Percentiles rank a stretch among this genome's conserved stretches.
Evolutionary conservation across 768 basidiomycete species (phyloP).

Genomic region (Gloeophyllum trabeum): DNA sequence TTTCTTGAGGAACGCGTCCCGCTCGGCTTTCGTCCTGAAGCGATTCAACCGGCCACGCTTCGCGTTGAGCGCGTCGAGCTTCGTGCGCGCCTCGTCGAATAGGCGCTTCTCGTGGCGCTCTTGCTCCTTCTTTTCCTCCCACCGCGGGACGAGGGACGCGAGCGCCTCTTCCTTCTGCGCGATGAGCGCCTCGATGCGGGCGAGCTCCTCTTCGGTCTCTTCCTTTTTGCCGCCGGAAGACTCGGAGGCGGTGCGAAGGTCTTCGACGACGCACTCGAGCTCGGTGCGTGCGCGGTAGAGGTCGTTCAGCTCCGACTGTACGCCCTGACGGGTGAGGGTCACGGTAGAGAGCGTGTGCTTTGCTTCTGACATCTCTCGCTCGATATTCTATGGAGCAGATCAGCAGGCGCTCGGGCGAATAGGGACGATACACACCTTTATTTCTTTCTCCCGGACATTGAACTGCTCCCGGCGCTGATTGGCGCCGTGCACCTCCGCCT

Average conservation of each 20-base stretch:
- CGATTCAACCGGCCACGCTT: slow-evolving; percentile 86
- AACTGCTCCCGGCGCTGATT: slow-evolving; percentile 78
- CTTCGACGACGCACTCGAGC: slow-evolving; percentile 72
- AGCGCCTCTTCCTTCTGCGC: slow-evolving; percentile 50
- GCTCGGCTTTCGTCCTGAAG: slow-evolving; percentile 73
- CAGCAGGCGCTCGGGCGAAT: background rate
- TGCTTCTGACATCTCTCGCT: slow-evolving; percentile 57
- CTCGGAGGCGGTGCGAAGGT: slow-evolving; percentile 57
- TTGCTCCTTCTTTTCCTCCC: slow-evolving; percentile 43
- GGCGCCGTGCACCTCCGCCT: slow-evolving; percentile 72
- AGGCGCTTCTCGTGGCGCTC: slow-evolving; percentile 48
- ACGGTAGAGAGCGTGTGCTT: slow-evolving; percentile 67
- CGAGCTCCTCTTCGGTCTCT: slow-evolving; percentile 55
- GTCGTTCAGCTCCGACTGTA: slow-evolving; percentile 78
- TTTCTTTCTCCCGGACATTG: slow-evolving; percentile 74
- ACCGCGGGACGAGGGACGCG: slow-evolving; percentile 55
- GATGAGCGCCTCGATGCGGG: slow-evolving; percentile 47
- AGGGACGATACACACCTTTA: slow-evolving; percentile 42
- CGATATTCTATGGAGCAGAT: slow-evolving; percentile 44
- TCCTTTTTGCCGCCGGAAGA: slow-evolving; percentile 55
- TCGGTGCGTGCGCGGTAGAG: slow-evolving; percentile 78
- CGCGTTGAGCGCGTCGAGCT: slow-evolving; percentile 64
- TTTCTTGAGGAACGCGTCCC: slow-evolving; percentile 73
- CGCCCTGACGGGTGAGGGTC: slow-evolving; percentile 57
- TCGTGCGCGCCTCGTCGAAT: slow-evolving; percentile 66